These are phyloP conservation scores for Perkinsus marinus DNA, from an alignment of 169 alveolate species.

Conservation along the genomic window DNA sequence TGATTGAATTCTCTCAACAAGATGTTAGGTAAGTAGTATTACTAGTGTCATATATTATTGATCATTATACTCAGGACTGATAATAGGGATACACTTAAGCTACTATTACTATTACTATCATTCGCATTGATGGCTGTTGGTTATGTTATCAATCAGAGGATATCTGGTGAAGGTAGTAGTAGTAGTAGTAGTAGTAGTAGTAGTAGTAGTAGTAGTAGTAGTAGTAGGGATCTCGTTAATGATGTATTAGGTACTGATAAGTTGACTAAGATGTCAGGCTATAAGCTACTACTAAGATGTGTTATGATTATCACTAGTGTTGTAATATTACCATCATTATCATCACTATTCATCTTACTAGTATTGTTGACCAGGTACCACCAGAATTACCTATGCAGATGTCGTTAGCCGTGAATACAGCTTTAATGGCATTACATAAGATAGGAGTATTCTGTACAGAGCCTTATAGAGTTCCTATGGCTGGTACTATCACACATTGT, in stretches of 20 bases:
- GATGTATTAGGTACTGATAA: neutral
- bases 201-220: neutral
- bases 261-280: neutral
- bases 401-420: slow-evolving; percentile 56
- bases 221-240: too few relatives aligned
- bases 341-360: too few relatives aligned
- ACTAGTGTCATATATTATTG: too few relatives aligned
- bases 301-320: slow-evolving; percentile 65
- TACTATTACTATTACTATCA: neutral
- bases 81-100: neutral
- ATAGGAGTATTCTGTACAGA: slow-evolving; percentile 63
- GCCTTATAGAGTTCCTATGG: slow-evolving; percentile 68
- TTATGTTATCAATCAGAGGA: neutral
- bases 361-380: slow-evolving; percentile 50
- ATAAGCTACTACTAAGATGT: slow-evolving; percentile 63
- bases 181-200: neutral
- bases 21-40: neutral
- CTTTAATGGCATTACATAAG: slow-evolving; percentile 44
- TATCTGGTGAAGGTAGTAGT: neutral
- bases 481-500: slow-evolving; percentile 51
- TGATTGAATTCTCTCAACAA: neutral
- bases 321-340: too few relatives aligned
- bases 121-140: neutral
- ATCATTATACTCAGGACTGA: neutral
- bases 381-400: slow-evolving; percentile 74